Evolutionary conservation across 768 basidiomycete species (phyloP).

Genomic region (Paxillus involutus): DNA sequence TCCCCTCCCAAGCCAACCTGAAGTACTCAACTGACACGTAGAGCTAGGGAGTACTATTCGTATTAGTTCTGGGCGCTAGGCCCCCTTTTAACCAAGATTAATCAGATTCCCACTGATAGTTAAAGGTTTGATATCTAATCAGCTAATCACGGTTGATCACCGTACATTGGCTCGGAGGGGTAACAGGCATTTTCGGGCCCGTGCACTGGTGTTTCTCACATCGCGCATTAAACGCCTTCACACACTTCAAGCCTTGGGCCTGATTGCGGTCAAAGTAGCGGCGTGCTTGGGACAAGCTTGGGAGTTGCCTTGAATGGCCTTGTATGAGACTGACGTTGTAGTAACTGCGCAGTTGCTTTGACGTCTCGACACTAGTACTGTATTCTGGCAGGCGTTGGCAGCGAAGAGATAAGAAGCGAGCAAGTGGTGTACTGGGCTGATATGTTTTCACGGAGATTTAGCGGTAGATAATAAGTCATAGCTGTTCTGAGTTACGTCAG

Average conservation of each 20-base stretch:
- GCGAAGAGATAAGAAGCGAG: not conserved
- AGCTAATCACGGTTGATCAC: not conserved
- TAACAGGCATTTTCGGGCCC: not conserved
- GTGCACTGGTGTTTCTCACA: constrained; percentile 1
- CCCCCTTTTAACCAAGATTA: too few species aligned
- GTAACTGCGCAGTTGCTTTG: constrained; percentile 3
- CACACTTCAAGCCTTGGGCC: constrained; percentile 3
- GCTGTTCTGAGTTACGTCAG: constrained; percentile 13
- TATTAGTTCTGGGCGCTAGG: too few species aligned
- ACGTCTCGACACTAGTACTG: constrained; percentile 8
- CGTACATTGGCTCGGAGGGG: not conserved
- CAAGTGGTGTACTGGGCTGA: not conserved
- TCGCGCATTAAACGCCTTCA: constrained; percentile 7
- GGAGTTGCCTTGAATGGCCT: not conserved
- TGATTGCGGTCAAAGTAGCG: not conserved
- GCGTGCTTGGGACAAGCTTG: not conserved
- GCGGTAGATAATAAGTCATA: not conserved
- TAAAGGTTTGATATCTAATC: too few species aligned
- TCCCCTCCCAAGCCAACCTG: too few species aligned
- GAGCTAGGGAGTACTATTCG: too few species aligned
- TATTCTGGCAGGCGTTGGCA: not conserved
- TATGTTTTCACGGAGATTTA: not conserved
- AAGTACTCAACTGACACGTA: too few species aligned
- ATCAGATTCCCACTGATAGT: too few species aligned
- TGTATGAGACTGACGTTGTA: not conserved